Conservation (phyloP, 352 stramenopile species). For the Achlya hypogyna region DNA sequence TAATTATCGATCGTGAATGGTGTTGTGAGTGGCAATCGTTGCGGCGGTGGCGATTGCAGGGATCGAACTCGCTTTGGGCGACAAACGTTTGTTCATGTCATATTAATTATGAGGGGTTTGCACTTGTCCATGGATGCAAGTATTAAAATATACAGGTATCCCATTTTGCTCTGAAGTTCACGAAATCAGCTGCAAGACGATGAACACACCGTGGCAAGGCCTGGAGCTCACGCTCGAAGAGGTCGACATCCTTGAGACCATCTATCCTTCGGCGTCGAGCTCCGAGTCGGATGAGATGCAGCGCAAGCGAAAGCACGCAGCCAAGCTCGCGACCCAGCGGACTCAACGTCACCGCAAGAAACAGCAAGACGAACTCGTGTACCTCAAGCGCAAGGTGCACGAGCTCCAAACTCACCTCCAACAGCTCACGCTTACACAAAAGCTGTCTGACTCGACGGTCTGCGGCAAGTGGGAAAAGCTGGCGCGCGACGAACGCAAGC, state of each 20-base stretch:
- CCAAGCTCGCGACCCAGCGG: not conserved
- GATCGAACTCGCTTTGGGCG: too few species aligned
- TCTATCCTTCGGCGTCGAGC: not conserved
- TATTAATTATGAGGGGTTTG: too few species aligned
- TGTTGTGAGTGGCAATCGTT: too few species aligned
- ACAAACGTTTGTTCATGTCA: too few species aligned
- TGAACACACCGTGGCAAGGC: not conserved
- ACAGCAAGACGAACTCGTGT: slow-evolving; percentile 3
- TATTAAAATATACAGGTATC: not conserved
- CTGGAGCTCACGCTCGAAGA: not conserved
- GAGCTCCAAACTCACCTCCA: not conserved
- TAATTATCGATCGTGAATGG: too few species aligned
- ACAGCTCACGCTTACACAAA: not conserved
- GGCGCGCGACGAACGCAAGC: not conserved
- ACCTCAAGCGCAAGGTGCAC: not conserved
- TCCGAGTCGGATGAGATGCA: not conserved
- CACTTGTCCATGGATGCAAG: too few species aligned
- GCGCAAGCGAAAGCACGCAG: not conserved
- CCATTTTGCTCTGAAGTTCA: too few species aligned
- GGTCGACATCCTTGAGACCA: not conserved
- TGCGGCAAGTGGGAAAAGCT: not conserved
- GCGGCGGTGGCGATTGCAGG: too few species aligned
- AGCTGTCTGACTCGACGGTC: not conserved
- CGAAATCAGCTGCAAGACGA: not conserved
- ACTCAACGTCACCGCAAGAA: slow-evolving; percentile 5